Evolutionary conservation across 2,329 filamentous ascomycete species (phyloP), one percentile per base, ranked within the genome.

Genomic region (Colletotrichum gigasporum): DNA sequence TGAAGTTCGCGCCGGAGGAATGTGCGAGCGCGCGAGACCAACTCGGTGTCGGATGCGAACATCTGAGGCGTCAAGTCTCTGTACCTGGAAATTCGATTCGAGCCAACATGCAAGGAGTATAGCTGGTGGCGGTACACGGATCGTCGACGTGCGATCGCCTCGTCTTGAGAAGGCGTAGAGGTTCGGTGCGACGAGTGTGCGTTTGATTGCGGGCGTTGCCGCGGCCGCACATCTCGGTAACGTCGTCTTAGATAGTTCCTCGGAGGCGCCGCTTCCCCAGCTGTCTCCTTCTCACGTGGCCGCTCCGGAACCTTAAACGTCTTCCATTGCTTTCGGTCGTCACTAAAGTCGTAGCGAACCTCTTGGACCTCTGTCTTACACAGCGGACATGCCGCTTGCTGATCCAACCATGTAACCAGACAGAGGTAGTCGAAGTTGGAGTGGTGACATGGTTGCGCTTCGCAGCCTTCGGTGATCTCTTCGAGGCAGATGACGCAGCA

Each of bases 401-500:
- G 83, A 69, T 93, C 85, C 5, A 97, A 81, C 94, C 95, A 97
- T 77, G 85, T 94, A 20, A 90, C 79, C 5, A 97, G 85, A 75
- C 94, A 98, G 11, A 93, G 76, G 73, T 94, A 96, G 80, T 97
- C 94, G 74, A 96, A 97, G 69, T 89, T 88, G 61, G 82, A 79
- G 80, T 98, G 94, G 41, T 87, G 85, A 81, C 94, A 98, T 7
- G 94, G 94, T 18, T 85, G 80, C 7, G 92, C 87, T 52, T 90
- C 82, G 67, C 91, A 93, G 54, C 87, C 79, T 71, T 96, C 92
- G 9, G 88, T 87, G 71, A 97, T 83, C 55, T 80, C 73, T 60
- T 95, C 91, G 65, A 97, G 88, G 76, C 94, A 98, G 76, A 98
- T 96, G 67, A 96, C 93, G 76, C 94, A 97, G 72, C 85, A 87